Base-by-base conservation (phyloP, 805 yeast species). In the Saturnispora silvae region DNA sequence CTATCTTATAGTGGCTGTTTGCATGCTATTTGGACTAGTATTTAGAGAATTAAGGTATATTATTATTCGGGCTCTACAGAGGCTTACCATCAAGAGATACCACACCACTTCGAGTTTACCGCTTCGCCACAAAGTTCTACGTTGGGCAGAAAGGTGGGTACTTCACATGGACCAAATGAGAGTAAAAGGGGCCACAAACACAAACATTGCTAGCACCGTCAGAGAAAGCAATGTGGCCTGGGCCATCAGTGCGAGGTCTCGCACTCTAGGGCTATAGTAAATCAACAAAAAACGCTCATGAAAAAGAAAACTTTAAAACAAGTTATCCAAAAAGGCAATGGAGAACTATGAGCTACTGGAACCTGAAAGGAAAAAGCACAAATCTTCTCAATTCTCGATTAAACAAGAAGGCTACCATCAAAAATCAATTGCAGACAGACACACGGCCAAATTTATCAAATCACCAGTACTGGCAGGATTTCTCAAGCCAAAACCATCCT, bases 61-160 rank as follows among this genome's bases (percentile, higher is more conserved):
- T 20, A 13, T 23, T 9, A 17, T 31, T 10, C 11, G 34, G 7
- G 3, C 15, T 17, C 26, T 36, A 15, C 31, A 36, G 31, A 5
- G 8, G 15, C 7, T 30, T 19, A 13, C 25, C 3, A 22, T 30
- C 13, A 23, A 34, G 26, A 25, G 31, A 6, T 36, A 36, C 22
- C 27, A 31, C 15, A 36, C 39, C 10, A 36, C 39, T 14, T 7
- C 19, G 7, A 36, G 34, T 10, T 24, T 31, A 15, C 10, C 30
- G 3, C 17, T 31, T 19, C 30, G 31, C 24, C 4, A 4, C 7
- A 19, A 24, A 25, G 26, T 31, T 18, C 20, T 14, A 11, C 10
- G 10, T 8, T 30, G 9, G 20, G 28, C 28, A 4, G 18, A 20
- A 14, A 28, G 19, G 28, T 34, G 37, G 37, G 28, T 34, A 16